Percentiles rank a stretch among this genome's conserved stretches.
Evolutionary conservation across 306 rosid species (phyloP).

Genomic region (Pachyrhizus erosus): DNA sequence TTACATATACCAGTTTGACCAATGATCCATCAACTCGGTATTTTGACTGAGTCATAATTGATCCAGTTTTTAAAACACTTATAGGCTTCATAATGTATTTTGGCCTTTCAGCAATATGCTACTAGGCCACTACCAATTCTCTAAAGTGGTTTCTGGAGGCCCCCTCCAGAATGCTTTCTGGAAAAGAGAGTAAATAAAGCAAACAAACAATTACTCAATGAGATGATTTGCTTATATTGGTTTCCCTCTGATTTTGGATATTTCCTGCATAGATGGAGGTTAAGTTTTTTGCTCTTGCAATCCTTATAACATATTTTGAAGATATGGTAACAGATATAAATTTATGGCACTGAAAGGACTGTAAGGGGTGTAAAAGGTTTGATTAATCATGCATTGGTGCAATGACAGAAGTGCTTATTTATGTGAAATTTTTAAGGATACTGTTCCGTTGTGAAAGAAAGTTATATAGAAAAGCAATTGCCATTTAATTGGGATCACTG

Average conservation of each 20-base stretch:
- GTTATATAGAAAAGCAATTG: not conserved
- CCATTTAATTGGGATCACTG: conserved; percentile 9
- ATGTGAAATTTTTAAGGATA: not conserved
- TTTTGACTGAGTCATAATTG: no score
- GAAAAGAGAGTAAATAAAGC: not conserved
- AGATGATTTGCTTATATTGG: not conserved
- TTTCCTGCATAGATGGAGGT: not conserved
- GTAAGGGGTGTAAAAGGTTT: not conserved
- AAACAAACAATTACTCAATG: not conserved
- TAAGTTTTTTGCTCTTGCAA: not conserved
- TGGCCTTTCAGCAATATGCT: not conserved
- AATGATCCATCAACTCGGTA: no score
- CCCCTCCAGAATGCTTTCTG: not conserved
- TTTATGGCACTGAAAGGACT: not conserved
- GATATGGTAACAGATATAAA: not conserved
- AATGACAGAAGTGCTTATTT: conserved; percentile 2
- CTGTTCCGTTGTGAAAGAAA: not conserved
- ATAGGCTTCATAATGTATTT: not conserved
- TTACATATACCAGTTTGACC: no score
- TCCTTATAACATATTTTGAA: not conserved
- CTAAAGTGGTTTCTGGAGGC: not conserved
- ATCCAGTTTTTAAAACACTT: no score
- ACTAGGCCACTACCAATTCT: not conserved
- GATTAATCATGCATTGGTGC: not conserved
- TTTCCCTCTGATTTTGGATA: not conserved